Evolutionary conservation across 345 rosid genomes (phyloP), one percentile per base, ranked within the genome.

Genomic region (Corchorus capsularis): DNA sequence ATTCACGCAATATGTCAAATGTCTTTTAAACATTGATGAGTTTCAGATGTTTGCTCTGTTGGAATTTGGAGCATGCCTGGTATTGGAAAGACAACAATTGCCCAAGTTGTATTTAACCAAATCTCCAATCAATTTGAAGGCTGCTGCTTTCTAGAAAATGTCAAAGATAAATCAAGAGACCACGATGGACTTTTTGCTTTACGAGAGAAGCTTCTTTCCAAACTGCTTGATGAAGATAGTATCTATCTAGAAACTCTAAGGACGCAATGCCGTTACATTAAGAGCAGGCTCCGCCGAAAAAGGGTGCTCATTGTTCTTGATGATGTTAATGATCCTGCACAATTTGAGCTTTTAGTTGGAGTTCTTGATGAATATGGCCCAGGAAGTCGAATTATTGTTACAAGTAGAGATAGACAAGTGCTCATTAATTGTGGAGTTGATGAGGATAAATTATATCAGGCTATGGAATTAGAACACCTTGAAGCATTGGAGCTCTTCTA

Each of bases 41-140:
- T 10, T 65, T 20, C 8, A 12, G 69, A 79, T 67, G 27, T 83
- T 68, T 75, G 49, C 12, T 76, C 78, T 60, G 14, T 84, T 15
- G 90, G 90, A 14, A 76, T 88, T 16, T 80, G 81, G 79, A 90
- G 90, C 1, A 83, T 84, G 82, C 84, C 86, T 14, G 90, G 94
- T 5, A 79, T 83, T 10, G 94, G 93, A 0, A 89, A 87, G 74
- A 89, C 90, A 20, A 83, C 90, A 27, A 72, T 87, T 5, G 89
- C 95, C 12, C 77, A 75, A 69, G 81, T 76, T 37, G 55, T 86
- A 4, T 84, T 65, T 60, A 79, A 83, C 54, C 5, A 56, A 34
- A 73, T 83, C 22, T 79, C 80, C 8, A 57, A 5, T 17, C 5
- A 75, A 41, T 91, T 87, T 56, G 78, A 87, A 17, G 81, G 84